These are phyloP conservation scores for Zasmidium cellare DNA, from an alignment of 2,329 filamentous ascomycete genomes.

Conservation along the genomic window DNA sequence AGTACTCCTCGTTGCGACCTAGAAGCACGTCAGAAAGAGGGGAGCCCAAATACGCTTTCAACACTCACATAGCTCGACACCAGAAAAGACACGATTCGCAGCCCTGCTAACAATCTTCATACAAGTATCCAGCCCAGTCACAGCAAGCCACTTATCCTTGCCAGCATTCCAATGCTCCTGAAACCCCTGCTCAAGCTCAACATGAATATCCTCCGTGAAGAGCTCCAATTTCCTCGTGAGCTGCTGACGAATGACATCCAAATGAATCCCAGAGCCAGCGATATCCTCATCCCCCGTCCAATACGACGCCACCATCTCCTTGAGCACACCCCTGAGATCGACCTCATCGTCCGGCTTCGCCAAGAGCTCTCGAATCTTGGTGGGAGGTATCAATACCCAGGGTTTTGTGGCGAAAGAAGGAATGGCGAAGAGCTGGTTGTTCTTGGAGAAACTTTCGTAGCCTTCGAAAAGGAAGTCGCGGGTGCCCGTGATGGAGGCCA, in stretches of 20 bases:
- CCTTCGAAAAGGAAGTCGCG: conserved; percentile 1
- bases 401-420: conserved; percentile 21
- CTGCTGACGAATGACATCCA: conserved; percentile 18
- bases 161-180: conserved; percentile 16
- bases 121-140: conserved; percentile 9
- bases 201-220: conserved; percentile 17
- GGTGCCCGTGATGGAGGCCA: conserved; percentile 3
- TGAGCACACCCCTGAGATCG: conserved; percentile 7
- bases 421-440: conserved; percentile 18
- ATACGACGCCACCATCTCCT: conserved; percentile 12
- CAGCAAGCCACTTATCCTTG: conserved; percentile 4
- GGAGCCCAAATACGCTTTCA: too few relatives aligned
- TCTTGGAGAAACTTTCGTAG: conserved; percentile 11
- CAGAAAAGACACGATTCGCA: conserved; percentile 22
- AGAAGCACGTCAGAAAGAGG: not conserved
- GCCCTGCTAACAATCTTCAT: conserved; percentile 20
- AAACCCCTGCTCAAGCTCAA: conserved; percentile 16
- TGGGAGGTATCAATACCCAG: conserved; percentile 17
- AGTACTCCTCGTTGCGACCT: conserved; percentile 16
- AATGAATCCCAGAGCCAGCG: conserved; percentile 6
- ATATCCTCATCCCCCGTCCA: conserved; percentile 16
- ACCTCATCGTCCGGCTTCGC: conserved; percentile 18
- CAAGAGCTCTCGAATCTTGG: conserved; percentile 14
- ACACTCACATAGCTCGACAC: conserved; percentile 21
- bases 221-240: conserved; percentile 19